Evolutionary conservation across 2,329 filamentous ascomycete genomes (phyloP).

Genomic region (Colletotrichum liriopes): DNA sequence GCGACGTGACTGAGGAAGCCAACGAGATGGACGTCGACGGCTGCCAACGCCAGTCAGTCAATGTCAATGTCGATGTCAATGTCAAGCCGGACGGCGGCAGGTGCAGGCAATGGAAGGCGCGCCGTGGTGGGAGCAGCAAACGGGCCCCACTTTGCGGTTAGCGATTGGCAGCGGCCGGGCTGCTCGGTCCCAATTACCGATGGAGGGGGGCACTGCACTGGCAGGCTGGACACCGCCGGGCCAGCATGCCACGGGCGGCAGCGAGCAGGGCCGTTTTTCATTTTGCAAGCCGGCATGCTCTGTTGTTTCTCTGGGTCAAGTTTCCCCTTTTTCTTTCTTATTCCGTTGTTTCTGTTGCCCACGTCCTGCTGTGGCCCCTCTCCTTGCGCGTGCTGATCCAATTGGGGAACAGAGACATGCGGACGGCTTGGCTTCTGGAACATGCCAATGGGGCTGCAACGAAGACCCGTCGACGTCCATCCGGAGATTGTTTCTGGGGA

Average conservation of each 20-base stretch:
- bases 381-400: not conserved
- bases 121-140: not conserved
- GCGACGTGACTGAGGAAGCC: not conserved
- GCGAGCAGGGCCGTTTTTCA: constrained; percentile 18
- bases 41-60: not conserved
- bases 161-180: constrained; percentile 40
- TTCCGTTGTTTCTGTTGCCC: constrained; percentile 26
- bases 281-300: constrained; percentile 35
- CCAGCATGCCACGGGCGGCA: not conserved
- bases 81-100: no score
- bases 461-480: constrained; percentile 9
- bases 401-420: constrained; percentile 14
- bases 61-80: no score
- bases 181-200: constrained; percentile 39
- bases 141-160: constrained; percentile 1
- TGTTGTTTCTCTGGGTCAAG: constrained; percentile 26
- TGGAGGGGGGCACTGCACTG: not conserved
- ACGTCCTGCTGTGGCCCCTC: constrained; percentile 16
- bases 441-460: constrained; percentile 23
- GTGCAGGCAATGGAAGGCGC: not conserved
- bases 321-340: constrained; percentile 26
- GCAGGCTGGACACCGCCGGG: not conserved
- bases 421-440: constrained; percentile 38
- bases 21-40: no score
- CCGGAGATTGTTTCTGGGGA: constrained; percentile 10